Percentiles rank a stretch among this genome's conserved stretches.
phyloP scores from a whole-genome alignment of 352 stramenopile genomes.

The Elongisporangium undulatum region DNA sequence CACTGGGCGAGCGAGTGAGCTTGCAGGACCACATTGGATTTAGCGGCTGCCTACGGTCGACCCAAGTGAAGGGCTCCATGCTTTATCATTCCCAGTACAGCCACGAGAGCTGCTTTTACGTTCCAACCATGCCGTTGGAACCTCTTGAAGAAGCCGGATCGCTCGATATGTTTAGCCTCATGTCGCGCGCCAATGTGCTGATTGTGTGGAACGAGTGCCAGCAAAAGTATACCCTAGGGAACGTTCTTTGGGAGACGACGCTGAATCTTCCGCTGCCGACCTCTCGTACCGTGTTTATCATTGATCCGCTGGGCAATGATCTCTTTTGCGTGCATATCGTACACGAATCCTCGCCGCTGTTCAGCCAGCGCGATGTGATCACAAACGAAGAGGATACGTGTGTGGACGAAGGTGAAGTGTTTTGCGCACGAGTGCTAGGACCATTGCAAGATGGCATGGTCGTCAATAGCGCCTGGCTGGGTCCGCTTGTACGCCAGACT shows the following conservation, averaged over 20 bases:
- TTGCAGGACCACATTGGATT: constrained; percentile 35
- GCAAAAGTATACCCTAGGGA: constrained; percentile 76
- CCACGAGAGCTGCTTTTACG: constrained; percentile 77
- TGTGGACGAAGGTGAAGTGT: constrained; percentile 76
- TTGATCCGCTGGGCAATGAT: constrained; percentile 80
- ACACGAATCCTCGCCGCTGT: constrained; percentile 74
- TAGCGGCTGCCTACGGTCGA: constrained; percentile 35
- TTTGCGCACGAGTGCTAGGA: constrained; percentile 74
- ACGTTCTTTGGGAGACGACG: constrained; percentile 70
- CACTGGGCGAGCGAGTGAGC: constrained; percentile 61
- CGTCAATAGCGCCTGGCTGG: constrained; percentile 77
- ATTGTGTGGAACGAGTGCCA: constrained; percentile 88
- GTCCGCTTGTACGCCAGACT: constrained; percentile 75
- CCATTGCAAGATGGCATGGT: constrained; percentile 83
- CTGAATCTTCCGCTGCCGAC: constrained; percentile 76
- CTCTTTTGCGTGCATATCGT: constrained; percentile 82
- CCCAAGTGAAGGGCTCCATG: constrained; percentile 34
- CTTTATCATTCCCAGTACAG: constrained; percentile 80
- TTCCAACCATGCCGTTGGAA: constrained; percentile 60
- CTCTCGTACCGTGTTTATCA: constrained; percentile 75
- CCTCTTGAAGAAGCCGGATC: constrained; percentile 22
- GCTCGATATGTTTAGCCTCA: constrained; percentile 26
- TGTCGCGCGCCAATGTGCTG: constrained; percentile 68
- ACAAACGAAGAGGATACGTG: constrained; percentile 71
- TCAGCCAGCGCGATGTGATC: constrained; percentile 69